Evolutionary conservation across 192 early-diverging fungal genomes (phyloP).

Genomic region (Backusella westeae): DNA sequence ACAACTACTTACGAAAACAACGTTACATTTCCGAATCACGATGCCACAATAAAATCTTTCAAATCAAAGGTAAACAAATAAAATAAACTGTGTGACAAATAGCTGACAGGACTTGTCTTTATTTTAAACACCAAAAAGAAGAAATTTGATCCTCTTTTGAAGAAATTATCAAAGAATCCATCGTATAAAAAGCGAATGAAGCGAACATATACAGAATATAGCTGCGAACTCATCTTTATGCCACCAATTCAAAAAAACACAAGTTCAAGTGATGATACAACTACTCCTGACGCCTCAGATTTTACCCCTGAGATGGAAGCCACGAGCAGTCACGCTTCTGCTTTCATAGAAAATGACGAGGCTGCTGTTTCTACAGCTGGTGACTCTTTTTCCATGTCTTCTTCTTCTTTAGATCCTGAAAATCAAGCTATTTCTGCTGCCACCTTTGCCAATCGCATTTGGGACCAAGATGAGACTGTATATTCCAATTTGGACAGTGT

Average conservation of each 20-base stretch:
- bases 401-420: constrained; percentile 1
- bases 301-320: constrained; percentile 3
- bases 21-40: background rate
- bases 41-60: background rate
- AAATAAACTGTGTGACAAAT: background rate
- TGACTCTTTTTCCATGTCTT: constrained; percentile 8
- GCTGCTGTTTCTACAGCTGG: background rate
- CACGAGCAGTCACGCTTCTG: constrained; percentile 1
- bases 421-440: background rate
- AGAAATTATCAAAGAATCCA: background rate
- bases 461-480: constrained; percentile 32
- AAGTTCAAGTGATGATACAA: background rate
- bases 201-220: background rate
- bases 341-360: background rate
- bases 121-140: background rate
- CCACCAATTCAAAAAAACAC: constrained; percentile 3
- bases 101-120: background rate
- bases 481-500: constrained; percentile 21
- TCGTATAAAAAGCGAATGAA: background rate
- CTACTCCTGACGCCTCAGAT: constrained; percentile 1
- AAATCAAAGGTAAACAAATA: constrained; percentile 4
- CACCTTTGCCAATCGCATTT: constrained; percentile 23
- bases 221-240: constrained; percentile 2
- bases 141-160: background rate
- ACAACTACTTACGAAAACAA: background rate